Conservation (phyloP, 352 stramenopile species). For the Globisporangium cystogenes region DNA sequence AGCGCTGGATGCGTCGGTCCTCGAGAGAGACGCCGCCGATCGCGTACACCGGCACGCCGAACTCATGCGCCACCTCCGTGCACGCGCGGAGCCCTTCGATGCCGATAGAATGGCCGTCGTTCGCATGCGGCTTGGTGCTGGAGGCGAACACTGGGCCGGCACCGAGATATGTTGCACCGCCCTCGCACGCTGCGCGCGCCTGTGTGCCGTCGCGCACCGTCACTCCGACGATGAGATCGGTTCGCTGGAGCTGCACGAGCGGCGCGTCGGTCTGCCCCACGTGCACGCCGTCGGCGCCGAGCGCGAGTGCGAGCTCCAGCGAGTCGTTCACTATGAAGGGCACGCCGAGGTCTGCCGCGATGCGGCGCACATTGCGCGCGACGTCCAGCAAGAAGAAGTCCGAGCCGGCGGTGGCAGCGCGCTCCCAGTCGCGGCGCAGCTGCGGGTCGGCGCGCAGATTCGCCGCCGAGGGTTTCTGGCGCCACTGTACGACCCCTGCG, state of each 20-base stretch:
- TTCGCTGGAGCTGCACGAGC: constrained; percentile 13
- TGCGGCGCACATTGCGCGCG: constrained; percentile 25
- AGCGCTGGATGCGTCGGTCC: constrained; percentile 28
- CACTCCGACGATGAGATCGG: constrained; percentile 45
- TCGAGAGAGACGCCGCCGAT: constrained; percentile 41
- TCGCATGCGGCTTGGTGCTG: constrained; percentile 47
- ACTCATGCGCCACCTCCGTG: constrained; percentile 16
- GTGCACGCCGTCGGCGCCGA: constrained; percentile 45
- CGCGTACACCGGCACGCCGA: constrained; percentile 38
- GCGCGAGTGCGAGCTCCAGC: constrained; percentile 31
- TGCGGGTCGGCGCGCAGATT: constrained; percentile 21
- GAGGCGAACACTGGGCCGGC: constrained; percentile 46
- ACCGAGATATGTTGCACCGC: constrained; percentile 41
- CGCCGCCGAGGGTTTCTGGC: constrained; percentile 36
- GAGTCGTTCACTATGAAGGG: constrained; percentile 60
- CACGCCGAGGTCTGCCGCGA: constrained; percentile 29
- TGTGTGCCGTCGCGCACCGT: constrained; percentile 43
- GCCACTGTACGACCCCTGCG: constrained; percentile 42
- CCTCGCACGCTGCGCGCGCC: constrained; percentile 29
- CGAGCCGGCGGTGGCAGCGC: background rate
- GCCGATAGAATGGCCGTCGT: constrained; percentile 42
- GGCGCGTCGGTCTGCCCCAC: constrained; percentile 41
- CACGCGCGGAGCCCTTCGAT: constrained; percentile 28
- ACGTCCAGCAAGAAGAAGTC: constrained; percentile 31
- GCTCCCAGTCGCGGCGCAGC: constrained; percentile 21